phyloP scores from a whole-genome alignment of 257 asterid genomes.

The Solanum chilense region DNA sequence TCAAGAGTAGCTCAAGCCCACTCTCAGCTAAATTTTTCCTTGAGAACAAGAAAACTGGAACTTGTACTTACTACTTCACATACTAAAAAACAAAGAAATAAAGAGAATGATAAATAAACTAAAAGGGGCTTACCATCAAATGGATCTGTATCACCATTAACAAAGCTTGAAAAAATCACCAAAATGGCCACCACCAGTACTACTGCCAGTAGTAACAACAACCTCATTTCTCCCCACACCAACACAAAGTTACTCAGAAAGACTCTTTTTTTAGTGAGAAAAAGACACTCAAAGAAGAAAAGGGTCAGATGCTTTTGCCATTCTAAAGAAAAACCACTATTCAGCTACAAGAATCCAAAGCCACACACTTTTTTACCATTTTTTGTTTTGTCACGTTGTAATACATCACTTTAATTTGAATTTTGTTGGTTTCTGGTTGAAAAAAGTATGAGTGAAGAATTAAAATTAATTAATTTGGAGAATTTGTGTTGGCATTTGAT shows the following conservation, averaged over 20 bases:
- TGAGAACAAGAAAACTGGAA: neutral
- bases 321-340: neutral
- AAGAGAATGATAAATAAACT: neutral
- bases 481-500: neutral
- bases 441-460: neutral
- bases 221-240: neutral
- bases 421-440: neutral
- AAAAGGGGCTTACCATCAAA: conserved; percentile 35
- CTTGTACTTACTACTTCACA: neutral
- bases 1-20: neutral
- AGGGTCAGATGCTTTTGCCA: neutral
- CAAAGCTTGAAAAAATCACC: conserved; percentile 9
- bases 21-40: neutral
- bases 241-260: neutral
- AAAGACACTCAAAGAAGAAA: neutral
- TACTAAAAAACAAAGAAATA: neutral
- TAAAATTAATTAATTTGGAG: neutral
- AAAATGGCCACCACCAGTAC: conserved; percentile 35
- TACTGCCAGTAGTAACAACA: neutral
- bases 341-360: neutral
- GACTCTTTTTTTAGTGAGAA: neutral
- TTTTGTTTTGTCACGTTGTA: neutral
- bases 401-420: neutral
- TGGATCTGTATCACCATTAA: conserved; percentile 56
- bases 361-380: neutral